A percentile compares a stretch with the other conserved stretches of the same genome.
These are phyloP conservation scores for Ceratocystis alfenasii DNA, from an alignment of 2,329 filamentous ascomycete species.

Conservation along the genomic window DNA sequence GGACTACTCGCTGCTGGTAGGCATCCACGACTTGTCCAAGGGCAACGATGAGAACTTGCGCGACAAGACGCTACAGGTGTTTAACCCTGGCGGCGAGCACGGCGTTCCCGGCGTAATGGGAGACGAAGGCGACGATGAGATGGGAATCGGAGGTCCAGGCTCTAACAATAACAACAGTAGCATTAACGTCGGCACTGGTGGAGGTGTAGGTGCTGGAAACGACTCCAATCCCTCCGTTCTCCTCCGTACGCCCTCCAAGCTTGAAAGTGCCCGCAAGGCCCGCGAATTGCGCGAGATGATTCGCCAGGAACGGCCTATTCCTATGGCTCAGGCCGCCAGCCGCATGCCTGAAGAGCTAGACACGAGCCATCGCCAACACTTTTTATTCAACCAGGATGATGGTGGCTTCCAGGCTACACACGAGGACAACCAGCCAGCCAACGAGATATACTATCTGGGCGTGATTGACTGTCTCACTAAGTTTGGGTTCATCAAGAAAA, in stretches of 20 bases:
- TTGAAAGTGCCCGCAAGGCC: constrained; percentile 84
- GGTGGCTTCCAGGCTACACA: constrained; percentile 89
- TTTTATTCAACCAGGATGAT: constrained; percentile 87
- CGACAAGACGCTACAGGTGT: constrained; percentile 81
- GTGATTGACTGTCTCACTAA: constrained; percentile 98
- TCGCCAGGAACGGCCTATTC: constrained; percentile 83
- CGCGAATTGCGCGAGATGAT: constrained; percentile 85
- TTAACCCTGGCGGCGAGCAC: constrained; percentile 58
- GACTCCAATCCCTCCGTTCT: constrained; percentile 39
- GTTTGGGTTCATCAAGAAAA: constrained; percentile 90
- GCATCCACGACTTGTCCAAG: constrained; percentile 78
- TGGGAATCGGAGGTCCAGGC: neutral
- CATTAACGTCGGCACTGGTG: constrained; percentile 35
- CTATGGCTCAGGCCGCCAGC: constrained; percentile 68
- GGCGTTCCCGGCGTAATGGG: constrained; percentile 29
- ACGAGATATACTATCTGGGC: constrained; percentile 94
- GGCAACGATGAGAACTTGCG: constrained; percentile 93
- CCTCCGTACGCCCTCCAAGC: constrained; percentile 79
- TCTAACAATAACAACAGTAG: neutral
- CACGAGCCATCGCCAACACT: constrained; percentile 56
- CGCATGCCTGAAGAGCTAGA: constrained; percentile 86
- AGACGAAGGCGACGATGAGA: constrained; percentile 41
- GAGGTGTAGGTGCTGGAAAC: neutral
- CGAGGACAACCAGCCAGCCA: constrained; percentile 69
- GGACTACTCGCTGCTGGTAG: constrained; percentile 94